These are phyloP conservation scores for Candida sithepensis DNA, from an alignment of 805 yeast genomes.

Conservation along the genomic window DNA sequence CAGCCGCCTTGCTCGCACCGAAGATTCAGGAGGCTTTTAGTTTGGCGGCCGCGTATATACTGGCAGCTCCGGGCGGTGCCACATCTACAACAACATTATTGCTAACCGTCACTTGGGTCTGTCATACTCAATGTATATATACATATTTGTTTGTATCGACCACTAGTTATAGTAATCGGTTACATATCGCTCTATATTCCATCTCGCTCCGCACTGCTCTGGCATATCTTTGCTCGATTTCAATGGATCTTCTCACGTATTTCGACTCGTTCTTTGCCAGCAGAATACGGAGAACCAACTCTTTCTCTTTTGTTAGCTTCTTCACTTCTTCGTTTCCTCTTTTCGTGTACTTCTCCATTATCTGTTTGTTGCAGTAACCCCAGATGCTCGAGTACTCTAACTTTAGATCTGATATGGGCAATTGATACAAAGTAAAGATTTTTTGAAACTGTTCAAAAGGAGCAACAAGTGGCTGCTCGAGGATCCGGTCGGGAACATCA, in stretches of 20 bases:
- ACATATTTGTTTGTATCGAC: not conserved
- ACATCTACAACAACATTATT: too few relatives aligned
- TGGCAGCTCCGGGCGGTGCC: too few relatives aligned
- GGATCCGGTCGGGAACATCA: constrained; percentile 23
- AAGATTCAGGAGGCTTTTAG: too few relatives aligned
- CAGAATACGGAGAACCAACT: constrained; percentile 67
- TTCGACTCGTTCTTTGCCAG: constrained; percentile 38
- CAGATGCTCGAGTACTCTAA: constrained; percentile 20
- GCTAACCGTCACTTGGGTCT: too few relatives aligned
- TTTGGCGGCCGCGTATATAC: too few relatives aligned
- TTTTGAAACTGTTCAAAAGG: constrained; percentile 21
- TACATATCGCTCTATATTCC: constrained; percentile 9
- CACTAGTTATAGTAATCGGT: not conserved
- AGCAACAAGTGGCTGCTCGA: constrained; percentile 16
- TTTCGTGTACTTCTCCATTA: constrained; percentile 14
- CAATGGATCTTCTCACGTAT: constrained; percentile 23
- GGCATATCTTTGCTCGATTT: constrained; percentile 27
- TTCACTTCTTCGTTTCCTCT: constrained; percentile 38
- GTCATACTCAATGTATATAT: too few relatives aligned
- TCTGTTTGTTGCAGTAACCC: constrained; percentile 19
- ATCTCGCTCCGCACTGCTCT: constrained; percentile 26
- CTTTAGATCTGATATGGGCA: constrained; percentile 12
- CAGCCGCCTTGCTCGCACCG: too few relatives aligned
- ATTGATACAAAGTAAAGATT: constrained; percentile 16
- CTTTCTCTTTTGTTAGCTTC: constrained; percentile 41